Evolutionary conservation across 108 stramenopile species (phyloP).

Genomic region (Skeletonema tropicum): DNA sequence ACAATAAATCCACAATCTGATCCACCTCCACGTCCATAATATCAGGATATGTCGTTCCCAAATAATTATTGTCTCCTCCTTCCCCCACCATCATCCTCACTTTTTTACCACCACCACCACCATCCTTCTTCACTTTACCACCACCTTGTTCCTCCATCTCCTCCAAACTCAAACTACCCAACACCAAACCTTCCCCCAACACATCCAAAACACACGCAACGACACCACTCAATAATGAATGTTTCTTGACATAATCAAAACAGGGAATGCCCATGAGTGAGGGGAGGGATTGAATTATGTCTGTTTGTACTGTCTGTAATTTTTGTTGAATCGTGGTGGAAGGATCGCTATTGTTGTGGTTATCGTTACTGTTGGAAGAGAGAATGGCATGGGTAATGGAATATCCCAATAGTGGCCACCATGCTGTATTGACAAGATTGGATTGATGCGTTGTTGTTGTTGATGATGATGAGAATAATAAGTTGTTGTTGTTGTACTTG

Average conservation of each 20-base stretch:
- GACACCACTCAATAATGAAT: slow-evolving; percentile 32
- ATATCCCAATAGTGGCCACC: slow-evolving; percentile 48
- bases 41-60: no score
- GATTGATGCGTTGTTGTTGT: background rate
- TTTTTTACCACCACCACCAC: background rate
- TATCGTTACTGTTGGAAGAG: background rate
- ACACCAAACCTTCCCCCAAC: slow-evolving; percentile 36
- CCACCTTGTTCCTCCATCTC: background rate
- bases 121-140: no score
- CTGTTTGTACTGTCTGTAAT: slow-evolving; percentile 6
- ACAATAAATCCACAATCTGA: slow-evolving; percentile 44
- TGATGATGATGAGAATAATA: background rate
- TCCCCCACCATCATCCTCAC: background rate
- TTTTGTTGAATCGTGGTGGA: slow-evolving; percentile 19
- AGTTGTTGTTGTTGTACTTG: background rate
- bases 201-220: slow-evolving; percentile 40
- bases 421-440: slow-evolving; percentile 6
- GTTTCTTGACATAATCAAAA: slow-evolving; percentile 15
- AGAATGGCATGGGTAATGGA: slow-evolving; percentile 28
- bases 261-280: slow-evolving; percentile 20
- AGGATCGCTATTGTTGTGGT: background rate
- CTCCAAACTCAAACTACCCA: slow-evolving; percentile 19
- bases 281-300: slow-evolving; percentile 17
- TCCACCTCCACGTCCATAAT: slow-evolving; percentile 32
- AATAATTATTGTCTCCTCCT: background rate